These are phyloP conservation scores for Sporormia fimetaria DNA, from an alignment of 495 filamentous ascomycete genomes.

Conservation along the genomic window DNA sequence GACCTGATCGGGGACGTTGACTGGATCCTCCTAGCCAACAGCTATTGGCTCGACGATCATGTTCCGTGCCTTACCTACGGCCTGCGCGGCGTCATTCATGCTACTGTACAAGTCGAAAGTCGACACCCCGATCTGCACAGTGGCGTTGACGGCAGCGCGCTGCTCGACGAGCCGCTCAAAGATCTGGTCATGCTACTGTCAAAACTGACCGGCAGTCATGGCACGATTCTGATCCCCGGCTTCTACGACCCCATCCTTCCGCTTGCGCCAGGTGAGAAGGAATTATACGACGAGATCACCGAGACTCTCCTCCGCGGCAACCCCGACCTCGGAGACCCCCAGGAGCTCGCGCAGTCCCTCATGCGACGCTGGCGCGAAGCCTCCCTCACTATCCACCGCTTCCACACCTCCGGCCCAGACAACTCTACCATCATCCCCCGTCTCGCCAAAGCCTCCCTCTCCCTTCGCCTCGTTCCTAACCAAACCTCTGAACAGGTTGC, in stretches of 20 bases:
- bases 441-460: constrained; percentile 72
- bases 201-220: constrained; percentile 60
- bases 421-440: constrained; percentile 82
- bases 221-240: constrained; percentile 53
- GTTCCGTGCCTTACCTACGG: constrained; percentile 94
- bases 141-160: constrained; percentile 81
- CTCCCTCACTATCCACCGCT: constrained; percentile 82
- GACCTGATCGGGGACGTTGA: constrained; percentile 79
- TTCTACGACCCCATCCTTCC: constrained; percentile 78
- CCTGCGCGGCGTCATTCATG: constrained; percentile 86
- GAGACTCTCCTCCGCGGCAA: constrained; percentile 59
- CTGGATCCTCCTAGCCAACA: constrained; percentile 90
- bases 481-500: constrained; percentile 72
- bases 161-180: constrained; percentile 81
- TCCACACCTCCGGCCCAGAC: constrained; percentile 72
- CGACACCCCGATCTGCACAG: constrained; percentile 84
- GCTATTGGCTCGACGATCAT: constrained; percentile 95
- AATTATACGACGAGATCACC: constrained; percentile 74
- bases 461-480: constrained; percentile 84
- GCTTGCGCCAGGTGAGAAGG: constrained; percentile 62
- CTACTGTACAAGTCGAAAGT: constrained; percentile 75
- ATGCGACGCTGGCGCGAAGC: constrained; percentile 96
- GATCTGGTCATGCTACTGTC: constrained; percentile 74
- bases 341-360: constrained; percentile 60
- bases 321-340: constrained; percentile 53